These are phyloP conservation scores for Suillus hirtellus DNA, from an alignment of 768 basidiomycete species.

Conservation along the genomic window DNA sequence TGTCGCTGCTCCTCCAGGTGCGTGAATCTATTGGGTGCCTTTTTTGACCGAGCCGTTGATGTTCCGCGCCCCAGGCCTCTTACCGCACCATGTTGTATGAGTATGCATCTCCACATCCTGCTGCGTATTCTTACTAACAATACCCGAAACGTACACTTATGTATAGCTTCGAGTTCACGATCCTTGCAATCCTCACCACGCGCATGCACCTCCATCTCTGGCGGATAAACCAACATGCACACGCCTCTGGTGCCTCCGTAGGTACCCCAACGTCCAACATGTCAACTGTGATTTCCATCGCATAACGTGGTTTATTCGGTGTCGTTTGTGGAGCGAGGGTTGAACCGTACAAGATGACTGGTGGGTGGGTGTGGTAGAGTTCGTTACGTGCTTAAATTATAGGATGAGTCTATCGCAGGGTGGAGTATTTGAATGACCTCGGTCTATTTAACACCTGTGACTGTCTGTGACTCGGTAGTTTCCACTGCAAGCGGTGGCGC, in stretches of 20 bases:
- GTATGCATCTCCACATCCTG: not conserved
- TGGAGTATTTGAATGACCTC: too few relatives aligned
- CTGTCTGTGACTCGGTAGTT: too few relatives aligned
- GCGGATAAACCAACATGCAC: not conserved
- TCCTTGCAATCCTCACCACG: not conserved
- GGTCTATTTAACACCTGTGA: not conserved
- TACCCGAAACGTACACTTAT: not conserved
- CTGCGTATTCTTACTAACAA: not conserved
- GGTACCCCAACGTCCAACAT: not conserved
- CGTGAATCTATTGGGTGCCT: not conserved
- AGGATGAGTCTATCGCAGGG: too few relatives aligned
- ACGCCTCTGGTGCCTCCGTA: not conserved
- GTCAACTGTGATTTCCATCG: not conserved
- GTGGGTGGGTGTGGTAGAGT: too few relatives aligned
- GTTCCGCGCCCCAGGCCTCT: not conserved
- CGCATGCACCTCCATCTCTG: not conserved
- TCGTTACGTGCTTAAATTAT: too few relatives aligned
- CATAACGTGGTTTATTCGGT: not conserved
- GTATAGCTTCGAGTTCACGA: not conserved
- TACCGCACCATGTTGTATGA: not conserved
- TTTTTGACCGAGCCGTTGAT: not conserved
- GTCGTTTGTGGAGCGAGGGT: too few relatives aligned
- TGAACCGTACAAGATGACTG: too few relatives aligned
- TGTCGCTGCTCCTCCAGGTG: not conserved
- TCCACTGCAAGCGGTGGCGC: too few relatives aligned